Percentiles rank a stretch among this genome's conserved stretches.
phyloP scores from a whole-genome alignment of 495 filamentous ascomycete genomes.

The Penicillium mononematosum region DNA sequence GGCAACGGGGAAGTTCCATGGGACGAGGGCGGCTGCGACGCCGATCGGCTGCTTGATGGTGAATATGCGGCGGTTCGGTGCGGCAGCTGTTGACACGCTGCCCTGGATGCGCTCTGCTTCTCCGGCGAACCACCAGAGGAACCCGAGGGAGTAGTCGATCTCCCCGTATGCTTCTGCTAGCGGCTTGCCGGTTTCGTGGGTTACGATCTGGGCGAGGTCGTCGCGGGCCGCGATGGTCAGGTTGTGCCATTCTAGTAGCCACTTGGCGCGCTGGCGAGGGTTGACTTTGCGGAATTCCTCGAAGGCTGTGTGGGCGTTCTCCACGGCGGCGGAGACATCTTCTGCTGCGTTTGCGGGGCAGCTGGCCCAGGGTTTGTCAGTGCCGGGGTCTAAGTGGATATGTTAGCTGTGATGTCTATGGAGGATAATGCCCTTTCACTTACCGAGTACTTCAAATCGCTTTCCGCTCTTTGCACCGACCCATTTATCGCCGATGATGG shows the following conservation, averaged over 20 bases:
- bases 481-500: slow-evolving; percentile 63
- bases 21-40: slow-evolving; percentile 62
- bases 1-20: slow-evolving; percentile 64
- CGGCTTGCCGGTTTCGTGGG: slow-evolving; percentile 65
- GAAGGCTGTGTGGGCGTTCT: slow-evolving; percentile 60
- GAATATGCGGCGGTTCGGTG: slow-evolving; percentile 61
- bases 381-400: slow-evolving; percentile 57
- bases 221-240: slow-evolving; percentile 51
- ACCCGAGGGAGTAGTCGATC: slow-evolving; percentile 58
- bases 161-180: slow-evolving; percentile 58
- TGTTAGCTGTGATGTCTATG: slow-evolving; percentile 10
- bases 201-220: slow-evolving; percentile 59
- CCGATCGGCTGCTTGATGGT: slow-evolving; percentile 71
- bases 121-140: slow-evolving; percentile 64
- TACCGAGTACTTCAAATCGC: slow-evolving; percentile 66
- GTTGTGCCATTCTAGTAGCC: slow-evolving; percentile 59
- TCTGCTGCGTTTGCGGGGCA: slow-evolving; percentile 58
- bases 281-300: slow-evolving; percentile 58
- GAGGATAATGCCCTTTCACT: slow-evolving; percentile 7
- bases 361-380: slow-evolving; percentile 60
- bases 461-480: slow-evolving; percentile 59
- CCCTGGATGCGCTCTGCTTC: slow-evolving; percentile 72
- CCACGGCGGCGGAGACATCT: slow-evolving; percentile 61
- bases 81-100: slow-evolving; percentile 52
- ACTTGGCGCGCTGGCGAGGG: slow-evolving; percentile 60